These are phyloP conservation scores for Medicago ruthenica DNA, from an alignment of 306 rosid genomes.

Conservation along the genomic window DNA sequence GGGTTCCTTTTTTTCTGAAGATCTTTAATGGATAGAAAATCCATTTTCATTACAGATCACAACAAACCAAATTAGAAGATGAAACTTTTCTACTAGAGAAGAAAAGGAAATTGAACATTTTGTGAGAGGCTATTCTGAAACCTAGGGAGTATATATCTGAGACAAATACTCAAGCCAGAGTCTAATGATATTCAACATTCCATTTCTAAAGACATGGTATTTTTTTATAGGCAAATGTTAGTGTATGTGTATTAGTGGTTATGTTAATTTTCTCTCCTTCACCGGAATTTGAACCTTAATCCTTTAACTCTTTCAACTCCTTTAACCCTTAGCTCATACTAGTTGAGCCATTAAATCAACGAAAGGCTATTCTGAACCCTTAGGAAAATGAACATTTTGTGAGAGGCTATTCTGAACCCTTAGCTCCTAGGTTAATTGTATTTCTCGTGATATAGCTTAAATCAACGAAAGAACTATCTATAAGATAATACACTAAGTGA, in stretches of 20 bases:
- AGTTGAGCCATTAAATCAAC: not conserved
- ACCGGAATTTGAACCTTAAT: no score
- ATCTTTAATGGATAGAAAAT: not conserved
- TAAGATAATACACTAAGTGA: not conserved
- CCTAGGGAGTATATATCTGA: slow-evolving; percentile 9
- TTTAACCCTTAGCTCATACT: no score
- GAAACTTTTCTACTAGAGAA: slow-evolving; percentile 5
- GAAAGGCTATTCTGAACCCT: no score
- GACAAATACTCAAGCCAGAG: slow-evolving; percentile 7
- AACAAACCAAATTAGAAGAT: slow-evolving; percentile 37
- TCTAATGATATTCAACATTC: slow-evolving; percentile 18
- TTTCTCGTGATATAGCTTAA: slow-evolving; percentile 16
- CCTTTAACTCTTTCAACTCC: no score
- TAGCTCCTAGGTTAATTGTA: slow-evolving; percentile 8
- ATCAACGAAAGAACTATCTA: slow-evolving; percentile 17
- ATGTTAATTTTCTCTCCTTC: no score
- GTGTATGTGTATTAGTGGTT: no score
- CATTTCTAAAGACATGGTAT: slow-evolving; percentile 8
- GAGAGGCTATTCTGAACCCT: no score
- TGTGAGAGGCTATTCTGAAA: slow-evolving; percentile 15
- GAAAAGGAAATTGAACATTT: slow-evolving; percentile 19
- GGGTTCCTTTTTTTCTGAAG: not conserved
- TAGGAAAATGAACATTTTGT: no score
- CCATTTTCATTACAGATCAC: slow-evolving; percentile 12
- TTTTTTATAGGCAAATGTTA: no score